Evolutionary conservation across 2,329 filamentous ascomycete species (phyloP), one percentile per base, ranked within the genome.

Genomic region (Fusarium domesticum): DNA sequence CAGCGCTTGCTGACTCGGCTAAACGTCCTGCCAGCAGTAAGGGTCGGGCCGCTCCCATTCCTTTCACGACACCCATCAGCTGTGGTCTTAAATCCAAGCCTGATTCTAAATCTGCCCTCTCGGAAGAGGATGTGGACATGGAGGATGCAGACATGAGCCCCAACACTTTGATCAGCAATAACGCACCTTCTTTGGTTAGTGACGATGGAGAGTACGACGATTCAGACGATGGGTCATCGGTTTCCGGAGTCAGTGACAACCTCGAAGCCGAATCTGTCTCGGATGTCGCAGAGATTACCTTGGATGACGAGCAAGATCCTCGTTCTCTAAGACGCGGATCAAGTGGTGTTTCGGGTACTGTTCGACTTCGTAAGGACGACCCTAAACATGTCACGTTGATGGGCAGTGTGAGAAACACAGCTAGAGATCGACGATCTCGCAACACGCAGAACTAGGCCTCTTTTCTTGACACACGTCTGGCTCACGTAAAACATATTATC

Each of bases 131-230:
- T 42, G 68, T 73, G 35, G 76, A 81, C 43, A 72, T 81, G 61
- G 65, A 67, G 23, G 79, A 83, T 42, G 72, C 74, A 36, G 81
- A 87, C 42, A 66, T 87, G 45, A 88, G 84, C 57, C 85, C 85
- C 5, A 81, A 82, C 57, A 85, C 84, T 0, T 68, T 83, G 35
- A 75, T 84, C 39, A 86, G 84, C 64, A 89, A 89, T 65, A 87
- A 87, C 54, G 85, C 87, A 7, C 87, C 87, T 17, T 89, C 85
- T 57, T 75, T 91, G 37, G 85, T 90, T 60, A 89, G 85, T 66
- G 87, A 91, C 65, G 85, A 89, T 60, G 84, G 85, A 56, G 86
- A 89, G 62, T 88, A 86, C 58, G 85, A 87, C 54, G 83, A 85
- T 43, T 87, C 84, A 2, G 81, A 85, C 44, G 80, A 81, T 47